Base-by-base conservation (phyloP, 2,329 filamentous ascomycete genomes). In the Microcera coccophila region DNA sequence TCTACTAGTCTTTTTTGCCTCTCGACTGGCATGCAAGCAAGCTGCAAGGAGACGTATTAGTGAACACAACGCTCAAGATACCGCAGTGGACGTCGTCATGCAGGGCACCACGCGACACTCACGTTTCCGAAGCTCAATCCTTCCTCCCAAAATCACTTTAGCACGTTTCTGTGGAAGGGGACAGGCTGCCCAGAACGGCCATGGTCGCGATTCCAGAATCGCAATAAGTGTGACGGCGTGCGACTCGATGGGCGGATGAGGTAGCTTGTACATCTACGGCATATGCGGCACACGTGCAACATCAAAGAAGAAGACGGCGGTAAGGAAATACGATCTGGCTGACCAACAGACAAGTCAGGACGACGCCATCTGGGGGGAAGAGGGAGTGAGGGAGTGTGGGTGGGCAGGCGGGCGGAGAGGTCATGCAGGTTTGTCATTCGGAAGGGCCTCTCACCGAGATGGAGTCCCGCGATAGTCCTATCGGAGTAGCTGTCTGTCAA, bases 21-120 rank as follows among this genome's bases (percentile, higher is more conserved):
- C n/a, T n/a, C n/a, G n/a, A n/a, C n/a, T n/a, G n/a, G n/a, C n/a
- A n/a, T n/a, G n/a, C n/a, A n/a, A n/a, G n/a, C n/a, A 37, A 36
- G 34, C 15, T 9, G 22, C 22, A 28, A 22, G 24, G 45, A 34
- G 38, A 24, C 44, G 52, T n/a, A n/a, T n/a, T n/a, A n/a, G n/a
- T n/a, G n/a, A n/a, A n/a, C n/a, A n/a, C 53, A 40, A 22, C 44
- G 47, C 44, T 15, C 32, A 21, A 55, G 55, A 58, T 58, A 53
- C 48, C 48, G 55, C 50, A 58, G 41, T 45, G 44, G 45, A 46
- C 45, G 41, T 43, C 24, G 50, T 38, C 26, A 53, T 57, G 53
- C 38, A 47, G 51, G 41, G 48, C 45, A 33, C 39, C 22, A 26
- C 22, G 22, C 22, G 22, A 26, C 12, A 26, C 22, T 7, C 12